Evolutionary conservation across 2,329 filamentous ascomycete genomes (phyloP).

Genomic region (Zymoseptoria passerinii): DNA sequence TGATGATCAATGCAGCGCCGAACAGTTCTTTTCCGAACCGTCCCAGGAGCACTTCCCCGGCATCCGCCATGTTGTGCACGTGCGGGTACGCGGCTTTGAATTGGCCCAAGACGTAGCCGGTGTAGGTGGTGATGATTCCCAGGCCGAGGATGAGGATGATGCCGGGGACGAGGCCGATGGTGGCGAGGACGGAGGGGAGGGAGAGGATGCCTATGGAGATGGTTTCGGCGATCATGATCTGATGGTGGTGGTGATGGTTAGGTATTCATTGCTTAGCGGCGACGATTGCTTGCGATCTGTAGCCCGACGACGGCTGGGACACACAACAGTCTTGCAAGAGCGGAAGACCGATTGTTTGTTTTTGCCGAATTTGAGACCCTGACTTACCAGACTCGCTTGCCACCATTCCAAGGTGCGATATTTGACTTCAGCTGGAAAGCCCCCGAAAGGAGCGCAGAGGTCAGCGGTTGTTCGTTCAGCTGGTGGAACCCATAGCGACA

Average conservation of each 20-base stretch:
- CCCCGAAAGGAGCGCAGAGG: no score
- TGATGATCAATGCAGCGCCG: conserved; percentile 54
- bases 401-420: conserved; percentile 46
- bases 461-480: no score
- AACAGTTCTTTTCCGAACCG: conserved; percentile 55
- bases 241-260: no score
- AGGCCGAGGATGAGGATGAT: conserved; percentile 47
- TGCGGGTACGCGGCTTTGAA: conserved; percentile 49
- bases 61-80: conserved; percentile 56
- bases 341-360: no score
- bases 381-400: conserved; percentile 23
- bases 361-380: no score
- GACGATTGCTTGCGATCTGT: no score
- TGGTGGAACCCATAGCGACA: no score
- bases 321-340: no score
- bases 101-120: conserved; percentile 51
- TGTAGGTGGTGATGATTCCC: conserved; percentile 51
- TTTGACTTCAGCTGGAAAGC: conserved; percentile 40
- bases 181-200: conserved; percentile 45
- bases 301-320: not conserved
- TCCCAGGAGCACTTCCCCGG: conserved; percentile 55
- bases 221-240: conserved; percentile 50
- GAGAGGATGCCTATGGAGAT: conserved; percentile 50
- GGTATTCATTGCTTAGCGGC: no score
- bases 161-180: conserved; percentile 46